These are phyloP conservation scores for Malassezia sp. DNA, from an alignment of 1,284 basidiomycete species.

Conservation along the genomic window DNA sequence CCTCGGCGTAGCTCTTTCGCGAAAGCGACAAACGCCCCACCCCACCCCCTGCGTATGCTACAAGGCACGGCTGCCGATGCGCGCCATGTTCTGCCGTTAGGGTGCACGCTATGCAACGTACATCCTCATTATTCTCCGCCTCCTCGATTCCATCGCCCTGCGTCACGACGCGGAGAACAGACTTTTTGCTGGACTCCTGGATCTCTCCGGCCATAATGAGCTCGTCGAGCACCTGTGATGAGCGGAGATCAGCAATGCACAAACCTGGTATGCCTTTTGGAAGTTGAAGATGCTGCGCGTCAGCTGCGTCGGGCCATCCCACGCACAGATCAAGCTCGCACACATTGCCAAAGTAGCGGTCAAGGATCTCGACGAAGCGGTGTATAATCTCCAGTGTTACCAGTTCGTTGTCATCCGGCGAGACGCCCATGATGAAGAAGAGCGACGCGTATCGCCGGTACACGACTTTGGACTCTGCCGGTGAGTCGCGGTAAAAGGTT, in stretches of 20 bases:
- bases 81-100: slow-evolving; percentile 19
- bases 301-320: no score
- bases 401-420: slow-evolving; percentile 75
- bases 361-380: slow-evolving; percentile 95
- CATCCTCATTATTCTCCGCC: slow-evolving; percentile 47
- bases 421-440: slow-evolving; percentile 93
- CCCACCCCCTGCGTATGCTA: slow-evolving; percentile 7
- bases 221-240: slow-evolving; percentile 62
- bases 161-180: slow-evolving; percentile 71
- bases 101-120: slow-evolving; percentile 20
- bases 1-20: no score
- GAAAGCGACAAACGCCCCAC: no score
- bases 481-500: slow-evolving; percentile 1
- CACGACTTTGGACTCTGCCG: slow-evolving; percentile 57
- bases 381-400: slow-evolving; percentile 94
- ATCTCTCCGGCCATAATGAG: slow-evolving; percentile 94
- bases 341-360: slow-evolving; percentile 93
- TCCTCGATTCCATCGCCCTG: slow-evolving; percentile 47
- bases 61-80: slow-evolving; percentile 35
- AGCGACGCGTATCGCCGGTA: slow-evolving; percentile 94
- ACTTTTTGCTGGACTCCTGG: slow-evolving; percentile 97
- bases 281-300: slow-evolving; percentile 43
- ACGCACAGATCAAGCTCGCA: slow-evolving; percentile 43
- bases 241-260: slow-evolving; percentile 1
- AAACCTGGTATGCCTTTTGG: slow-evolving; percentile 44